These are phyloP conservation scores for Erysimum pusillum DNA, from an alignment of 441 rosid species.

Conservation along the genomic window DNA sequence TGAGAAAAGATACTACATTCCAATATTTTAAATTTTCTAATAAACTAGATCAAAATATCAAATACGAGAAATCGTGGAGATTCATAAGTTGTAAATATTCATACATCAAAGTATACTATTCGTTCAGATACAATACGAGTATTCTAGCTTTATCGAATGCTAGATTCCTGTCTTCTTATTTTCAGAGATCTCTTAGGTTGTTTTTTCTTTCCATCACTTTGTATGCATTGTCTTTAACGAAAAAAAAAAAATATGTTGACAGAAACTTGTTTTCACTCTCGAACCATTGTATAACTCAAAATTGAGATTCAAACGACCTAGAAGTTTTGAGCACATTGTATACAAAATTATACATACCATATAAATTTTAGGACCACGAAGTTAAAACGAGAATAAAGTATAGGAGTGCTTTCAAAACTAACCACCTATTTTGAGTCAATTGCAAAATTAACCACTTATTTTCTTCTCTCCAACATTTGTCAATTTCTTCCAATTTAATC, in stretches of 20 bases:
- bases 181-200: neutral
- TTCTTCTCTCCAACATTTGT: no score
- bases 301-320: neutral
- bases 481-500: no score
- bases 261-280: neutral
- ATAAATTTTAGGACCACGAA: neutral
- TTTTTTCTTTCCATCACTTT: neutral
- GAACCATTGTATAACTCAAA: slow-evolving; percentile 4
- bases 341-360: slow-evolving; percentile 18
- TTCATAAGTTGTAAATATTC: neutral
- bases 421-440: no score
- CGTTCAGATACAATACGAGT: neutral
- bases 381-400: neutral
- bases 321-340: neutral
- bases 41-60: neutral
- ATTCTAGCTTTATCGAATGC: neutral
- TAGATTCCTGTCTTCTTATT: neutral
- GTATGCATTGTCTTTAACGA: neutral
- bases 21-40: neutral
- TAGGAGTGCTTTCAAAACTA: no score
- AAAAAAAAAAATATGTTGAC: neutral
- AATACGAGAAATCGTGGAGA: neutral
- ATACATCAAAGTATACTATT: neutral
- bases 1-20: slow-evolving; percentile 6
- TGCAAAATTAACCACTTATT: no score